Evolutionary conservation across 2,329 filamentous ascomycete genomes (phyloP), one percentile per base, ranked within the genome.

Genomic region (Botrytis galanthina): DNA sequence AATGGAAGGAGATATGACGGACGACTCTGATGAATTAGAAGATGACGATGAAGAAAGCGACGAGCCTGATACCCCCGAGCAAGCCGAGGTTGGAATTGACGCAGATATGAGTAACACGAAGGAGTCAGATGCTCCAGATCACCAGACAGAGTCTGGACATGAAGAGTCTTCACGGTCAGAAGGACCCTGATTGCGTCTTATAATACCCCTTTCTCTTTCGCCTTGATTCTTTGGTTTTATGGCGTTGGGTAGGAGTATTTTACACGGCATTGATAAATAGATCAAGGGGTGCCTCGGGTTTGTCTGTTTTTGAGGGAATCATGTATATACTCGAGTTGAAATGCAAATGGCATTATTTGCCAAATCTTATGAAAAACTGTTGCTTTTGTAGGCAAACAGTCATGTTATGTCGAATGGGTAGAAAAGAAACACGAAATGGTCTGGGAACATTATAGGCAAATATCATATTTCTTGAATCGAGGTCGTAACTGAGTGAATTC

Each of bases 41-140:
- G 71, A 72, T 16, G 70, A 68, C 10, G 71, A 72, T 26, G 75
- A 75, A 57, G 80, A 79, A 39, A 80, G 79, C 20, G 80, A 80
- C 8, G 80, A 78, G 7, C 80, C 81, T 3, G 79, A 80, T 8
- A 80, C 80, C 6, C 80, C 39, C 81, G 82, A 70, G 37, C 70
- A 73, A 35, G 66, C 70, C 39, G 72, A 74, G 20, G 71, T 48
- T 57, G 72, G 70, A 37, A 78, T 76, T 62, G 77, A 80, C 67
- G 64, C 72, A 39, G 75, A 68, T 78, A 72, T 81, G 80, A 79
- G 77, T 79, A 42, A 76, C 74, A 37, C 79, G 79, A 79, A 80
- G 80, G 79, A 39, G 16, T 73, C 77, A 68, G 78, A 81, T 75
- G 78, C 32, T 29, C n/a, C 22, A 32, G 57, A 78, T 54, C 75